A percentile compares a stretch with the other conserved stretches of the same genome.
Conservation (phyloP, 176 grass and related monocot species). For the Oryza nivara region DNA sequence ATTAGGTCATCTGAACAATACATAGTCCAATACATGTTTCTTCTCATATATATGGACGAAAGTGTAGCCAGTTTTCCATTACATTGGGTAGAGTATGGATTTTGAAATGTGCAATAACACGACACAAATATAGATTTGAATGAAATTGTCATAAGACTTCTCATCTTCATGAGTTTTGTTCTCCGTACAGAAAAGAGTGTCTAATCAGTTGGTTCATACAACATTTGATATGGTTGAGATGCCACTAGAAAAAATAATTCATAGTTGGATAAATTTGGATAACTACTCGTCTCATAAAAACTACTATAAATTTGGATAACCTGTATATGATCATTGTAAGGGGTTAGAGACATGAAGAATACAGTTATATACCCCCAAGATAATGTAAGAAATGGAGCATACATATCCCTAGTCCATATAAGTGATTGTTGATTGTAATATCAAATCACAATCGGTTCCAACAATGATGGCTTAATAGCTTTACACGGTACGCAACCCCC, state of each 20-base stretch:
- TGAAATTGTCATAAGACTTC: neutral
- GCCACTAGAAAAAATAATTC: neutral
- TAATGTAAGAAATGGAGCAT: neutral
- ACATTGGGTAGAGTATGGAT: neutral
- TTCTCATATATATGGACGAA: constrained; percentile 6
- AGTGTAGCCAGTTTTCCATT: neutral
- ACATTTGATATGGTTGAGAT: neutral
- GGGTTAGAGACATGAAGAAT: neutral
- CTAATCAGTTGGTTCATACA: constrained; percentile 22
- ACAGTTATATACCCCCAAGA: neutral
- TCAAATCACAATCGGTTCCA: neutral
- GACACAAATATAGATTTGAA: neutral
- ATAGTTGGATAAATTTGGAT: neutral
- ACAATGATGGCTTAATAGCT: neutral
- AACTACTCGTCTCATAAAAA: neutral
- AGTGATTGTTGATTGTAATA: neutral
- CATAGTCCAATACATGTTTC: neutral
- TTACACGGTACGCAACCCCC: neutral
- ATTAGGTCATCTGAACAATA: neutral
- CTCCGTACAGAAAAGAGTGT: neutral
- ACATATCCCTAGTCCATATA: neutral
- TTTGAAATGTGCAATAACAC: neutral
- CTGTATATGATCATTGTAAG: neutral
- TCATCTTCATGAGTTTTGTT: neutral
- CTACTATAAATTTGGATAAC: neutral